Evolutionary conservation across 169 alveolate species (phyloP).

Genomic region (Eimeria praecox): DNA sequence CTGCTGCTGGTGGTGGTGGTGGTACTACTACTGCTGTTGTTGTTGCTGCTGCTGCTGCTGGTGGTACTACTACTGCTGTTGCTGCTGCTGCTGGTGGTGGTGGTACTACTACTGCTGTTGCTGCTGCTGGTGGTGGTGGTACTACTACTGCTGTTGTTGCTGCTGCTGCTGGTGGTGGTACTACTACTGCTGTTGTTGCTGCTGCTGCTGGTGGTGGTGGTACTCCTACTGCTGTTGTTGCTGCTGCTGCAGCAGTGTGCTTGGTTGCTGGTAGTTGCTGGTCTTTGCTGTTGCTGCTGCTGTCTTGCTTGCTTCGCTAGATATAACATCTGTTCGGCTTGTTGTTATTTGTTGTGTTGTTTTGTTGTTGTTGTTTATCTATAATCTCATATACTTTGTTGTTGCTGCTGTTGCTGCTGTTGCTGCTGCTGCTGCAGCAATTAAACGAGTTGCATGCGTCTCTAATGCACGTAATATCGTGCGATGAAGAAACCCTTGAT

Average conservation of each 20-base stretch:
- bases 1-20: not conserved
- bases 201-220: too few species aligned
- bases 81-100: not conserved
- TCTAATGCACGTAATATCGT: slow-evolving; percentile 29
- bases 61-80: not conserved
- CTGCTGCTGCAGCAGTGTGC: too few species aligned
- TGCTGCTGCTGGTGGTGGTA: not conserved
- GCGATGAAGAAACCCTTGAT: slow-evolving; percentile 67
- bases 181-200: not conserved
- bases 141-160: too few species aligned
- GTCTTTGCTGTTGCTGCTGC: too few species aligned
- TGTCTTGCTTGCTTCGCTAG: too few species aligned
- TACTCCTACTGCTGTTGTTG: too few species aligned
- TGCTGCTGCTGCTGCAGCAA: slow-evolving; percentile 16
- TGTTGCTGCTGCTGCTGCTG: not conserved
- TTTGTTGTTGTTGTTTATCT: too few species aligned
- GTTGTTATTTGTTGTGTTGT: not conserved
- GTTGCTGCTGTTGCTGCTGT: slow-evolving; percentile 1
- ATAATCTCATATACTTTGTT: not conserved
- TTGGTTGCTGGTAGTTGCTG: too few species aligned
- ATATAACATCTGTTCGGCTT: too few species aligned
- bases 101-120: not conserved
- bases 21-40: not conserved
- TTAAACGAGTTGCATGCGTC: slow-evolving; percentile 56
- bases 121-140: not conserved